A percentile compares a stretch with the other conserved stretches of the same genome.
Evolutionary conservation across 2,329 filamentous ascomycete genomes (phyloP).

Genomic region (Ceratocystis huliohia): DNA sequence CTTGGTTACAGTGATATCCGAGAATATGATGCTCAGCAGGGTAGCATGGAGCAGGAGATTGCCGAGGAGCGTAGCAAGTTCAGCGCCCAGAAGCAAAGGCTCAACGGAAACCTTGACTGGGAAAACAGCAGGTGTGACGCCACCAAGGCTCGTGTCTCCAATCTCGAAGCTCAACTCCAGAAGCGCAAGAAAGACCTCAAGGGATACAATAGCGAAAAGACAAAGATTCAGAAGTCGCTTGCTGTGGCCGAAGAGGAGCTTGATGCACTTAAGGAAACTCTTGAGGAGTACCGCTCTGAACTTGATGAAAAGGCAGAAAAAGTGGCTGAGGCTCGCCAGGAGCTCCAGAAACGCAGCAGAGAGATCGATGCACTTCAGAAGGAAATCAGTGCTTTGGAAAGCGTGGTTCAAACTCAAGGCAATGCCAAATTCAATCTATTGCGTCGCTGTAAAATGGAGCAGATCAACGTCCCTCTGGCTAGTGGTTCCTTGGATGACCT

Average conservation of each 20-base stretch:
- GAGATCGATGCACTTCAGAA: slow-evolving; percentile 64
- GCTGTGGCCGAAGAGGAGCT: slow-evolving; percentile 63
- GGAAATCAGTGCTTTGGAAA: slow-evolving; percentile 66
- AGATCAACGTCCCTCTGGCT: slow-evolving; percentile 71
- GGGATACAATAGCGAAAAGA: slow-evolving; percentile 58
- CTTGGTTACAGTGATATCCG: slow-evolving; percentile 83
- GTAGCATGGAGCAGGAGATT: slow-evolving; percentile 80
- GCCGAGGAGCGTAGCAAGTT: slow-evolving; percentile 79
- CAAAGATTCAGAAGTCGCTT: slow-evolving; percentile 59
- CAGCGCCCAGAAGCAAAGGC: slow-evolving; percentile 64
- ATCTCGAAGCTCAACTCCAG: slow-evolving; percentile 52
- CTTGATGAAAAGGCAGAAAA: slow-evolving; percentile 58
- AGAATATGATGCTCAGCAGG: slow-evolving; percentile 86
- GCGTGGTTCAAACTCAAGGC: slow-evolving; percentile 72
- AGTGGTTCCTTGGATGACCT: slow-evolving; percentile 70
- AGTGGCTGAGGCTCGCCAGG: slow-evolving; percentile 63
- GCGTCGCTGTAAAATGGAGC: slow-evolving; percentile 82
- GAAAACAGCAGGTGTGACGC: slow-evolving; percentile 40
- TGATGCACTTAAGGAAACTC: slow-evolving; percentile 57
- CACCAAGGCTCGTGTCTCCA: slow-evolving; percentile 55
- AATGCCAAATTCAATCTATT: slow-evolving; percentile 73
- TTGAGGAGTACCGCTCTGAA: slow-evolving; percentile 55
- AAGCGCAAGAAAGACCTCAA: slow-evolving; percentile 57
- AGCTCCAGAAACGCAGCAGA: slow-evolving; percentile 72
- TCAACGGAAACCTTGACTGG: slow-evolving; percentile 51